A percentile compares a stretch with the other conserved stretches of the same genome.
Evolutionary conservation across 257 asterid species (phyloP).

Genomic region (Solanum okadae): DNA sequence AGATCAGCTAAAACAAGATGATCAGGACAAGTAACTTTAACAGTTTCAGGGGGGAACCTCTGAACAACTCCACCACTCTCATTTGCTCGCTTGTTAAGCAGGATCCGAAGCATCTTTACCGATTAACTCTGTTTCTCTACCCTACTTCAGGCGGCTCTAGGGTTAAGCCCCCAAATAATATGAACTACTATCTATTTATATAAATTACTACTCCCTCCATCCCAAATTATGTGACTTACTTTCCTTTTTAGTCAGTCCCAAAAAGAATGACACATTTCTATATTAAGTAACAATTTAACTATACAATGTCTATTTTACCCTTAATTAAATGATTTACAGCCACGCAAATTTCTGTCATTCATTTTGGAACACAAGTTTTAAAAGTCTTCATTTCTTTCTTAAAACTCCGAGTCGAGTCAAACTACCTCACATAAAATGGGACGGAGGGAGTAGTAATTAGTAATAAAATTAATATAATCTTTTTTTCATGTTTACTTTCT

Average conservation of each 20-base stretch:
- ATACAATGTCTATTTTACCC: too few species aligned
- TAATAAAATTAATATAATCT: background rate
- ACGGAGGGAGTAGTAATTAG: background rate
- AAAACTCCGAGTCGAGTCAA: too few species aligned
- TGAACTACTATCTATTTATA: too few species aligned
- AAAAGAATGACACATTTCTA: too few species aligned
- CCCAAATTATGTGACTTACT: too few species aligned
- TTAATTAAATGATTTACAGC: too few species aligned
- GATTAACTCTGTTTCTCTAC: background rate
- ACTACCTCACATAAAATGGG: too few species aligned
- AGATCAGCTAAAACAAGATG: conserved; percentile 92
- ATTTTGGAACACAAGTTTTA: too few species aligned
- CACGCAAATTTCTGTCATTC: too few species aligned
- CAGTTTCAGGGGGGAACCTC: conserved; percentile 42
- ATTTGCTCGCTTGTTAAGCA: conserved; percentile 74
- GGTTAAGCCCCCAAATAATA: background rate
- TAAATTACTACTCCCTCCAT: background rate
- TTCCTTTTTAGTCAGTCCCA: too few species aligned
- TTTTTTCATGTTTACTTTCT: background rate
- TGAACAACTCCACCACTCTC: conserved; percentile 58
- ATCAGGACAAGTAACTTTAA: conserved; percentile 92
- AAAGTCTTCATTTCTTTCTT: too few species aligned
- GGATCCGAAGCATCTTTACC: conserved; percentile 74
- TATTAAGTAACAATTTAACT: too few species aligned
- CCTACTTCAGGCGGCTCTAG: background rate